A percentile compares a stretch with the other conserved stretches of the same genome.
These are phyloP conservation scores for Yamagishiella unicocca DNA, from an alignment of 139 green algal species.

Conservation along the genomic window DNA sequence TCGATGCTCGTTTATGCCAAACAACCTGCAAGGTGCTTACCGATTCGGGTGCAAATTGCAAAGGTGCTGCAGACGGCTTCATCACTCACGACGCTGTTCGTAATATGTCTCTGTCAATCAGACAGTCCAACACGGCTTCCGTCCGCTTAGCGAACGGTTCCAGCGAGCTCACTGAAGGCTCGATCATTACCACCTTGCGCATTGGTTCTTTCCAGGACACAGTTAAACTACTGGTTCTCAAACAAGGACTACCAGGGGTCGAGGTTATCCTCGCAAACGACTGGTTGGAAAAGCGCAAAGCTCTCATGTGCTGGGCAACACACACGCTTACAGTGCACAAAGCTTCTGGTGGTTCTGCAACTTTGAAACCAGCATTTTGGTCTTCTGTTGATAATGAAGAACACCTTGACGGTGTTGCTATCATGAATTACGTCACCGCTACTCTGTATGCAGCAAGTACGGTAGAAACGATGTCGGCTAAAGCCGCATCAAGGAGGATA, in stretches of 20 bases:
- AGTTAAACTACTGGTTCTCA: neutral
- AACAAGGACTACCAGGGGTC: neutral
- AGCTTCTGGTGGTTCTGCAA: neutral
- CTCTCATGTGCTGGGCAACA: neutral
- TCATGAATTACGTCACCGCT: neutral
- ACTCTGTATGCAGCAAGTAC: neutral
- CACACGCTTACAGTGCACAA: neutral
- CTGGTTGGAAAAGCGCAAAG: neutral
- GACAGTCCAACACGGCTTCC: neutral
- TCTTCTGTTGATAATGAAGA: neutral
- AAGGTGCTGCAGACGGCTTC: neutral
- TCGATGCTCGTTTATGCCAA: neutral
- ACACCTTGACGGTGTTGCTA: neutral
- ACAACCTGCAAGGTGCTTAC: neutral
- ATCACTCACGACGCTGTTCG: neutral
- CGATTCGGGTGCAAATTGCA: neutral
- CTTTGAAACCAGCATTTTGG: neutral
- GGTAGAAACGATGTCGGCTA: neutral
- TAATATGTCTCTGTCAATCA: neutral
- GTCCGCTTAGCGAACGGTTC: too few species aligned
- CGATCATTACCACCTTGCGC: neutral
- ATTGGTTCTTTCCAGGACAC: too few species aligned
- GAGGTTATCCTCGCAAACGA: neutral
- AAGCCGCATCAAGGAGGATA: neutral
- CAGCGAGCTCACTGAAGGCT: neutral